Base-by-base conservation (phyloP, 179 eudicot species). In the Silene noctiflora region DNA sequence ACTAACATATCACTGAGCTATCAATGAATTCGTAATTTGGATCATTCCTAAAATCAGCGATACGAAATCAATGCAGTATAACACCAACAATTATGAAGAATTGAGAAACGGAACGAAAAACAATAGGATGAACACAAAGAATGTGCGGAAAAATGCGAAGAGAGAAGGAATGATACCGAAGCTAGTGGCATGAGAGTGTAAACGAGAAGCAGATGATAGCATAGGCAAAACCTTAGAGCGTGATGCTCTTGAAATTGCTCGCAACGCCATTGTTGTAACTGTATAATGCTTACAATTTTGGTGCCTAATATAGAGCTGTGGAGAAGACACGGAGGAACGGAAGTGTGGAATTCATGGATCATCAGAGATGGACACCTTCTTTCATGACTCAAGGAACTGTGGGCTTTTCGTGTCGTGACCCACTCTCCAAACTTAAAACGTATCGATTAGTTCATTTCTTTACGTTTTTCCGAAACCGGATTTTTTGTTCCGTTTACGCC, bases 161-260 rank as follows among this genome's bases (percentile, higher is more conserved):
- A 25, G 56, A 76, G 65, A 4, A 3, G 25, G 69, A 46, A 59
- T 77, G 6, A 58, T 68, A 93, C 98, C 98, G 59, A 95, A 93
- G 83, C 99, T 95, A 39, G 97, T 93, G 56, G 97, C 89, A 72
- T 95, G 99, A 58, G 99, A 93, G 76, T 95, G 99, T 78, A 90
- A 84, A 76, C 75, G 73, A 76, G 84, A 83, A 71, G 81, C 79
- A 1, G 86, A 73, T 64, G 85, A 69, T 17, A 79, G 76, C 60
- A 70, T 48, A 12, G 91, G 89, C 35, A 75, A 75, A 46, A 82
- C 66, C 75, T 79, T 83, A 61, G 83, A 82, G 76, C 88, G 83
- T 58, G 90, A 76, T 21, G 78, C 77, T 53, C 87, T 83, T 8
- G 74, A 69, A 62, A 90, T 48, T 74, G 82, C 76, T 79, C 92